Percentiles rank a stretch among this genome's conserved stretches.
phyloP scores from a whole-genome alignment of 2,329 filamentous ascomycete genomes.

The Ophiostoma sp. region DNA sequence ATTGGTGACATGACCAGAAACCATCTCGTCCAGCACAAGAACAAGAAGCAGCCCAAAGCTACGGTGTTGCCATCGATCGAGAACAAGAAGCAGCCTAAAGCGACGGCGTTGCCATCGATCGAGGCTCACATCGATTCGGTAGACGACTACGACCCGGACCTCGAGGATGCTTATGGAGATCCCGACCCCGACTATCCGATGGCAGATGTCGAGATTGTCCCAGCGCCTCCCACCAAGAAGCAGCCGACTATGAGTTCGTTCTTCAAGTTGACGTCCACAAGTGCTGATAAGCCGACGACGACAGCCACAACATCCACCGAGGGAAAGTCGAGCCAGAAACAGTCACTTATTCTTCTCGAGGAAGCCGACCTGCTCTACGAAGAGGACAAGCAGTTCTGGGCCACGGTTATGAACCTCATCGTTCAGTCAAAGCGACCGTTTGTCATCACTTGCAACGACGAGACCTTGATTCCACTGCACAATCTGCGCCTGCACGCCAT shows the following conservation, averaged over 20 bases:
- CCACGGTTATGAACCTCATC: constrained; percentile 74
- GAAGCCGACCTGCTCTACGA: constrained; percentile 93
- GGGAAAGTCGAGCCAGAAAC: constrained; percentile 64
- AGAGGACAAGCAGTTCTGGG: constrained; percentile 95
- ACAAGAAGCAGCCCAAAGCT: constrained; percentile 27
- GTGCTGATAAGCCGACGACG: constrained; percentile 29
- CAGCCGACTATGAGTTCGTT: constrained; percentile 81
- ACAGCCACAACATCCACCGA: constrained; percentile 34
- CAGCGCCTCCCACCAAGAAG: constrained; percentile 49
- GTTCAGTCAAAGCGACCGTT: constrained; percentile 86
- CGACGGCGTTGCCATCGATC: background rate
- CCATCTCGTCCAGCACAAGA: constrained; percentile 70
- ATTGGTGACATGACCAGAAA: constrained; percentile 98
- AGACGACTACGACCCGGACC: constrained; percentile 37
- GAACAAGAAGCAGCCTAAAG: constrained; percentile 31
- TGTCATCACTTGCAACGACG: constrained; percentile 92
- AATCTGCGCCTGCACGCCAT: constrained; percentile 81
- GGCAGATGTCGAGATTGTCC: background rate
- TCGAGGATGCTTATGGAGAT: constrained; percentile 20
- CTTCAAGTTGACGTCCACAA: constrained; percentile 59
- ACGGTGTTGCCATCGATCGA: background rate
- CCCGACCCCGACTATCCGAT: constrained; percentile 16
- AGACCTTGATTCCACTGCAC: constrained; percentile 73
- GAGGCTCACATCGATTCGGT: constrained; percentile 34
- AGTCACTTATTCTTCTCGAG: constrained; percentile 90